Base-by-base conservation (phyloP, 1,284 basidiomycete species). In the Volvariella volvacea region DNA sequence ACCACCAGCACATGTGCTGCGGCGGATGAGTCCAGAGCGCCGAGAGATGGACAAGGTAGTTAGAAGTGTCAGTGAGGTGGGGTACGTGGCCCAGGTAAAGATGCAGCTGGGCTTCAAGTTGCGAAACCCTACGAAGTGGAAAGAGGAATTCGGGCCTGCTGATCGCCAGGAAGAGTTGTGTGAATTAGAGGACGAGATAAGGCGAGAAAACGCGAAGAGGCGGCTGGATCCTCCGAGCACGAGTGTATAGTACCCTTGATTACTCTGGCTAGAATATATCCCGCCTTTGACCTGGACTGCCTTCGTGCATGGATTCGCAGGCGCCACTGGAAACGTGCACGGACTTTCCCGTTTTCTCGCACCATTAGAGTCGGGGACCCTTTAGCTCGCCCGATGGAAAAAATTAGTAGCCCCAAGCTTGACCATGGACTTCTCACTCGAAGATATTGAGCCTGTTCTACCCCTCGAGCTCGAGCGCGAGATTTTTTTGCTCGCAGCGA, bases 1-100 rank as follows among this genome's bases (percentile, higher is more conserved):
- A 0, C 80, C 81, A 0, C 86, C 88, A 0, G 74, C 83, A 0
- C 76, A 78, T 51, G 50, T 84, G 2, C 63, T 79, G 3, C 59
- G 56, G 17, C 64, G 55, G 47, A 78, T 88, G 78, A 66, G 71
- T 0, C 60, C 66, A 2, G 55, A 70, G 50, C 58, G 73, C 50
- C 68, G 63, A 42, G 58, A 53, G 42, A 56, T 70, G 62, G 78
- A 83, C 49, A 63, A 59, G 50, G 61, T 78, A 7, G 63, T 69
- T 42, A 64, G 80, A 42, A 66, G 67, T 33, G 66, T 74, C 1
- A 73, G 77, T 46, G 78, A 82, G 56, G 80, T 75, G 0, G 84
- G 85, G 12, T 86, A 83, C 55, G 70, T 78, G 1, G 83, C 67
- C 15, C 53, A 66, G 56, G 65, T 73, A 42, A 80, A 81, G 60